These are phyloP conservation scores for Coffea humblotiana DNA, from an alignment of 305 asterid genomes.

Conservation along the genomic window DNA sequence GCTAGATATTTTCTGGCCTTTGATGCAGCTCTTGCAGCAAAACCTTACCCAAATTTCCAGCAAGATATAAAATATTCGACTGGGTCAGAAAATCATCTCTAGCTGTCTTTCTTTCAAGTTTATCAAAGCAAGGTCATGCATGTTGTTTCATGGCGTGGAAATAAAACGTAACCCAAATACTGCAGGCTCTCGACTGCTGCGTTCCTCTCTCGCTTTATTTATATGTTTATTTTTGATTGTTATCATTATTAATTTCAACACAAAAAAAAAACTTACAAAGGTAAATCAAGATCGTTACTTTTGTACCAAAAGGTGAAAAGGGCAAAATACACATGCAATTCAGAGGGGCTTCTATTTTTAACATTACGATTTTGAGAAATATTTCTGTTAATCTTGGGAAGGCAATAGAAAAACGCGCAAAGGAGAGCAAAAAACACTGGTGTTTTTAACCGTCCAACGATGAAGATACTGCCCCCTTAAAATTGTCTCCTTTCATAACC, in stretches of 20 bases:
- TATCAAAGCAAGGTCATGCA: not conserved
- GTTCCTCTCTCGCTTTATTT: too few relatives aligned
- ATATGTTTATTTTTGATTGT: too few relatives aligned
- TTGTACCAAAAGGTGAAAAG: not conserved
- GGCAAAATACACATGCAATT: not conserved
- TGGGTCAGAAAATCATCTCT: not conserved
- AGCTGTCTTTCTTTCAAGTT: not conserved
- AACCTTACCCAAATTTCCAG: constrained; percentile 34
- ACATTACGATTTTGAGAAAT: not conserved
- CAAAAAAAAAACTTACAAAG: too few relatives aligned
- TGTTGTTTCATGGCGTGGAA: not conserved
- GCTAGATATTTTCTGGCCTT: constrained; percentile 91
- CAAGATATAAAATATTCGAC: constrained; percentile 19
- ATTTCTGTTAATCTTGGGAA: not conserved
- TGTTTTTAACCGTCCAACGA: not conserved
- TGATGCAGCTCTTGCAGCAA: constrained; percentile 78
- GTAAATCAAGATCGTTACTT: too few relatives aligned
- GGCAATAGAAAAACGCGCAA: not conserved
- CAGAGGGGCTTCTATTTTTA: not conserved
- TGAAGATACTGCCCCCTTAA: constrained; percentile 31
- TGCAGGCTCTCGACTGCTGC: too few relatives aligned
- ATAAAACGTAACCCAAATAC: not conserved
- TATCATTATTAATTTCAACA: too few relatives aligned
- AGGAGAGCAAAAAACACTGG: not conserved
- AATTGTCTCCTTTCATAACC: constrained; percentile 34